These are phyloP conservation scores for Blastobotrys americana DNA, from an alignment of 805 yeast genomes.

Conservation along the genomic window DNA sequence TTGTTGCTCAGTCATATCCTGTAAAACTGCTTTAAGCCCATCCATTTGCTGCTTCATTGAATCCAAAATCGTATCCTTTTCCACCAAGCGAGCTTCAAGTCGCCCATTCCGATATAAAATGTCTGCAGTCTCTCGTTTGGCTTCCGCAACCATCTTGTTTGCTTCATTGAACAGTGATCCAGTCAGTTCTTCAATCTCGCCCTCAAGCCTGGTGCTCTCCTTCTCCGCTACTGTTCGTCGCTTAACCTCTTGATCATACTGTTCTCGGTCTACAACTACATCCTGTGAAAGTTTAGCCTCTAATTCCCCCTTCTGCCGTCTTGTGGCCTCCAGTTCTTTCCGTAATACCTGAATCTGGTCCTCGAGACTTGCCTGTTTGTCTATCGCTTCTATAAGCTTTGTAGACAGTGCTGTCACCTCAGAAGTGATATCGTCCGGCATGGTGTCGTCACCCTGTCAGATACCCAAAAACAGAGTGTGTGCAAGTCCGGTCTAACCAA, in stretches of 20 bases:
- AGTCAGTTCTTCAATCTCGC: constrained; percentile 73
- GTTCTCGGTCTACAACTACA: constrained; percentile 24
- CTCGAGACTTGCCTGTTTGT: constrained; percentile 25
- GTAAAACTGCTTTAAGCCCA: constrained; percentile 54
- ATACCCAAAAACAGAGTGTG: background rate
- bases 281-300: constrained; percentile 13
- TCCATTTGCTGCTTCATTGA: constrained; percentile 59
- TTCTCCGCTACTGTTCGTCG: constrained; percentile 43
- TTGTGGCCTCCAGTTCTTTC: constrained; percentile 18
- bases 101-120: constrained; percentile 52
- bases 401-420: constrained; percentile 25
- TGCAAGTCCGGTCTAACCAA: background rate
- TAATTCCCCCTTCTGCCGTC: constrained; percentile 16
- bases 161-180: constrained; percentile 79
- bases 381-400: constrained; percentile 27
- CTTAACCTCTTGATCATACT: constrained; percentile 8
- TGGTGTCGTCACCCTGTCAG: background rate
- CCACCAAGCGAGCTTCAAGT: constrained; percentile 69
- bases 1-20: constrained; percentile 43
- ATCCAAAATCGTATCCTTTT: constrained; percentile 61
- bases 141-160: constrained; percentile 74
- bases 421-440: constrained; percentile 8
- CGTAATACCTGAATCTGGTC: constrained; percentile 23
- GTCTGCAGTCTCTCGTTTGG: constrained; percentile 53
- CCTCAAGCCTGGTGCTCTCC: constrained; percentile 52